Evolutionary conservation across 2,329 filamentous ascomycete species (phyloP).

Genomic region (Clarireedia homoeocarpa): DNA sequence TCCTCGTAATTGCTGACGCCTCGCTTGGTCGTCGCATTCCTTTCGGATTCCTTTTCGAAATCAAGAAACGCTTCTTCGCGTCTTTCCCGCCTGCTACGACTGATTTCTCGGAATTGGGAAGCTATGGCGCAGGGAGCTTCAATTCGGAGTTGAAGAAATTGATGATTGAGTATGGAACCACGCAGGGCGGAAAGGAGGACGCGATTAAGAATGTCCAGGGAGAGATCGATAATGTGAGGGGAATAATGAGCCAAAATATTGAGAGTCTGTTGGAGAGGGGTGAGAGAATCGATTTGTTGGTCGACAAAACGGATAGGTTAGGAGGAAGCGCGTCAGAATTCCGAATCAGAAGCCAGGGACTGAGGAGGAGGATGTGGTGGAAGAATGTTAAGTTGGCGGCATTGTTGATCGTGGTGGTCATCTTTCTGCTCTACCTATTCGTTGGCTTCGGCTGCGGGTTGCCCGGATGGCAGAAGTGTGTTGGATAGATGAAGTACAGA

Average conservation of each 20-base stretch:
- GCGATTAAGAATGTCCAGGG: constrained; percentile 74
- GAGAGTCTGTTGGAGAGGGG: constrained; percentile 82
- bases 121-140: constrained; percentile 86
- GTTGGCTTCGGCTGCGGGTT: constrained; percentile 66
- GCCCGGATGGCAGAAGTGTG: constrained; percentile 39
- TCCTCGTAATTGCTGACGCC: constrained; percentile 79
- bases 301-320: constrained; percentile 92
- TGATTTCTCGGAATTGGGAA: constrained; percentile 70
- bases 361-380: constrained; percentile 96
- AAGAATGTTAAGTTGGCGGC: constrained; percentile 97
- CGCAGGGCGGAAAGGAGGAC: constrained; percentile 66
- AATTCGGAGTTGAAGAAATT: constrained; percentile 69
- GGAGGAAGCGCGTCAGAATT: constrained; percentile 88
- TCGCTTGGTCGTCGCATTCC: constrained; percentile 79
- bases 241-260: constrained; percentile 95
- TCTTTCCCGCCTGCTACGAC: constrained; percentile 58
- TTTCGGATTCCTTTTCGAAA: constrained; percentile 86
- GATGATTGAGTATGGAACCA: constrained; percentile 79
- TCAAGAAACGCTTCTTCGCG: constrained; percentile 78
- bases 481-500: constrained; percentile 15
- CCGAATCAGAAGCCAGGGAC: constrained; percentile 71
- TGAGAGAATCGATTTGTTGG: constrained; percentile 85
- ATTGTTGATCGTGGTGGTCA: constrained; percentile 61
- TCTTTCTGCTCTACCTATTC: constrained; percentile 65
- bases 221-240: constrained; percentile 86